Evolutionary conservation across 2,329 filamentous ascomycete species (phyloP), one percentile per base, ranked within the genome.

Genomic region (Fusarium annulatum): DNA sequence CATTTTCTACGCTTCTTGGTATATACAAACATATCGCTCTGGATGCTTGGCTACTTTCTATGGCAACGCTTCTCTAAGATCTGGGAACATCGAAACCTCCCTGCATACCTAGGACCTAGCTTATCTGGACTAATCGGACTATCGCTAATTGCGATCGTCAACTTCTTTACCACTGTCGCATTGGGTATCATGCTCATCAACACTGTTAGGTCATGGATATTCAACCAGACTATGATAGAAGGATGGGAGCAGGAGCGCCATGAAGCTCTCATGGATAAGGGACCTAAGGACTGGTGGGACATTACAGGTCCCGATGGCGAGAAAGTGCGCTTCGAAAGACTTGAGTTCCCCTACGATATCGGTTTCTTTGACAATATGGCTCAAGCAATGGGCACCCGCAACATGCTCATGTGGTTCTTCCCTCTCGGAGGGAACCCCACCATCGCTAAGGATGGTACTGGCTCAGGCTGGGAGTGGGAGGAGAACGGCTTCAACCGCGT

Each of bases 281-380:
- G 85, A 9, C 82, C 83, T 39, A 80, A 78, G n/a, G 81, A 85
- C 60, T 87, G 82, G 82, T 87, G 85, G 85, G 80, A 83, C 36
- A 68, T 83, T 14, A 76, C 70, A 30, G 80, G 78, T 1, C 78
- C 80, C 14, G 80, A 81, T 39, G 82, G 82, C 12, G 80, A 82
- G 34, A 78, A 84, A 63, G 71, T 91, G 5, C 82, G 85, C 16
- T 87, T 93, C 48, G 85, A 88, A 64, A 88, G 86, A 60, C 88
- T 95, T 76, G 93, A 96, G 80, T 96, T 94, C 76, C 94, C 94
- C 0, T 96, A 95, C 82, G 94, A 97, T 77, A 83, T 96, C 49
- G 93, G 93, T 56, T 85, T 96, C 76, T 94, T 90, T 83, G 80
- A 84, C 41, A 97, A 97, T 80, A 86, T 96, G 79, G 86, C 88